These are phyloP conservation scores for Aspergillus phoenicis DNA, from an alignment of 2,329 filamentous ascomycete genomes.

Conservation along the genomic window DNA sequence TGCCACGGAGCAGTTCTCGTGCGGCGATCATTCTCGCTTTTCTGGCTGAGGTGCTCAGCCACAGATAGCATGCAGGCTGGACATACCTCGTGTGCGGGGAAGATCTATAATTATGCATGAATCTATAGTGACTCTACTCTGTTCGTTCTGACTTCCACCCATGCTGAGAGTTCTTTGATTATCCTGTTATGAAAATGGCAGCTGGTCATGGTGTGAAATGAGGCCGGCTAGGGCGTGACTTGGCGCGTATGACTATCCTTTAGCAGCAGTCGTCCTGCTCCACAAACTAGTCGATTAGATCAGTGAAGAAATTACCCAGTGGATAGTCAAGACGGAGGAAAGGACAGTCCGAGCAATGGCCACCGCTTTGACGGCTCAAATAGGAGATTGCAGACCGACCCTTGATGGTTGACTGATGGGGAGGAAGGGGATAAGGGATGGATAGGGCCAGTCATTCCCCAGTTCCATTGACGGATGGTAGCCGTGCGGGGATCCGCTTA, in stretches of 20 bases:
- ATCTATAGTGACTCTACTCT: neutral
- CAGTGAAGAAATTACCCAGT: neutral
- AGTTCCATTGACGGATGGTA: neutral
- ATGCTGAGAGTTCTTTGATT: neutral
- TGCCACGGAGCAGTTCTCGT: neutral
- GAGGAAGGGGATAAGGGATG: neutral
- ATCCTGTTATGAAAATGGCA: neutral
- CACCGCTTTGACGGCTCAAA: neutral
- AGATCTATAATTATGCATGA: neutral
- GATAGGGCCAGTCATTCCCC: neutral
- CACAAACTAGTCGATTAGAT: neutral
- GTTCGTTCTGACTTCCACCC: neutral
- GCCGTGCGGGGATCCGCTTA: neutral
- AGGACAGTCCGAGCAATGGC: neutral
- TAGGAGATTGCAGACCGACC: neutral
- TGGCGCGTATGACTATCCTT: neutral
- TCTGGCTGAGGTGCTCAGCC: neutral
- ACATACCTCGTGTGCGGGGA: neutral
- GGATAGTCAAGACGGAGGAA: neutral
- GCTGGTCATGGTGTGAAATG: neutral
- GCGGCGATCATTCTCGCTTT: neutral
- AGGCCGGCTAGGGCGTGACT: neutral
- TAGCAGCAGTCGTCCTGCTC: neutral
- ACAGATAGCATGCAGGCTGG: neutral
- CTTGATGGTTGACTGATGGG: no score